These are phyloP conservation scores for Calonectria pauciramosa DNA, from an alignment of 2,329 filamentous ascomycete species.

Conservation along the genomic window DNA sequence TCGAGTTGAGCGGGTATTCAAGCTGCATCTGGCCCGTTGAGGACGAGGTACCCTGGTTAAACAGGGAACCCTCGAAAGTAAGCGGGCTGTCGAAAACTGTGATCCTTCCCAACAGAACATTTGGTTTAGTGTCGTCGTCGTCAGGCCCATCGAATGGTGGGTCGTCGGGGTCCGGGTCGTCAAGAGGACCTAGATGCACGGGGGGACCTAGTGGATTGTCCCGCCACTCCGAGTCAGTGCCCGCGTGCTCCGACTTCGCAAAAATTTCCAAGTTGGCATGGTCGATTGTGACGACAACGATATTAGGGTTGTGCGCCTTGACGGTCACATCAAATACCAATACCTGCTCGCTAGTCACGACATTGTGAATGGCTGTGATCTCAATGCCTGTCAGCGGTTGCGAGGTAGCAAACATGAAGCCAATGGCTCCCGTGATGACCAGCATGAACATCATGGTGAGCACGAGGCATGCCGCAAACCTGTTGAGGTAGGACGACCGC, in stretches of 20 bases:
- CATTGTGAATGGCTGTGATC: conserved; percentile 86
- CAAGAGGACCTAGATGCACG: conserved; percentile 43
- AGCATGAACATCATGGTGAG: conserved; percentile 86
- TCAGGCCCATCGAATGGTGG: conserved; percentile 69
- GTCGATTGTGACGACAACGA: conserved; percentile 87
- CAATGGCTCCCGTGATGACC: conserved; percentile 86
- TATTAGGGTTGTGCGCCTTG: conserved; percentile 90
- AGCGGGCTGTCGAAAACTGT: conserved; percentile 89
- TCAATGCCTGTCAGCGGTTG: conserved; percentile 86
- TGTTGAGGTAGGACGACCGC: conserved; percentile 74
- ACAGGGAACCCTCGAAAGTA: conserved; percentile 90
- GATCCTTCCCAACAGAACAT: conserved; percentile 92
- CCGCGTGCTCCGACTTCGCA: conserved; percentile 91
- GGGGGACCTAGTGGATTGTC: conserved; percentile 50
- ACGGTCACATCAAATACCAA: conserved; percentile 94
- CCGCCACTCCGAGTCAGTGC: conserved; percentile 75
- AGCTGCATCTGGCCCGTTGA: conserved; percentile 90
- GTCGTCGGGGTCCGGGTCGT: conserved; percentile 52
- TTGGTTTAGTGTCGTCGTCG: conserved; percentile 74
- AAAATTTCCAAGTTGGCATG: conserved; percentile 94
- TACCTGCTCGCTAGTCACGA: conserved; percentile 93
- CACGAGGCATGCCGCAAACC: conserved; percentile 88
- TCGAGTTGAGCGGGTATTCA: conserved; percentile 87
- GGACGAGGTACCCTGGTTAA: conserved; percentile 78
- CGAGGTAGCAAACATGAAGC: conserved; percentile 92